Evolutionary conservation across 83 land plant species (phyloP), one percentile per base, ranked within the genome.

Genomic region (Picea abies): DNA sequence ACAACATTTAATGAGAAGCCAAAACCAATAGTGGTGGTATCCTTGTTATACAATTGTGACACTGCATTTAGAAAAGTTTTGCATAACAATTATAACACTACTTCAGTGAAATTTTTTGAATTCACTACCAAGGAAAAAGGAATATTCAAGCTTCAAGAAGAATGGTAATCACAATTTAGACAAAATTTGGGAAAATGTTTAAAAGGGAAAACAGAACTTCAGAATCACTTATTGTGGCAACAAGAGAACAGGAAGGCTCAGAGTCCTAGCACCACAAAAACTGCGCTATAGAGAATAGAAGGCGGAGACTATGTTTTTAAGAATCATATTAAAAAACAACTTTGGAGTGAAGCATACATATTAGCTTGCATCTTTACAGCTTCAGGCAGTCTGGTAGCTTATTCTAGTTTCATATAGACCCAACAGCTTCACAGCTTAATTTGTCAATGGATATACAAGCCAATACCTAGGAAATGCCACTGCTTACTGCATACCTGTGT

Each of bases 401-500:
- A 17, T n/a, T 79, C 58, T 79, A n/a, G 17, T 79, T 23, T 52
- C 56, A 20, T 68, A 35, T 22, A 20, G 82, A 23, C 19, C 56
- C 10, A 22, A 19, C 12, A 12, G 17, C 73, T 23, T n/a, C 32
- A 81, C n/a, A 75, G 3, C 76, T 64, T 49, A 15, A 32, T 64
- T 19, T 62, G 79, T 2, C 23, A 39, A 52, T 23, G 16, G 26
- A 12, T 11, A 76, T 61, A 75, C 5, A 85, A 47, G 11, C 47
- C 25, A 73, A 47, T 5, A 35, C 44, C 44, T 70, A 70, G 39
- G 32, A 76, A 52, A 76, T 25, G 35, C 16, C 8, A 52, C 12
- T 76, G 23, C 61, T 58, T 60, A 76, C 78, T 52, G 60, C 80
- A 17, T 79, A 98, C 99, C 96, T 98, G 99, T 78, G 99, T 98